These are phyloP conservation scores for Blastobotrys malaysiensis DNA, from an alignment of 1,139 yeast genomes.

Conservation along the genomic window DNA sequence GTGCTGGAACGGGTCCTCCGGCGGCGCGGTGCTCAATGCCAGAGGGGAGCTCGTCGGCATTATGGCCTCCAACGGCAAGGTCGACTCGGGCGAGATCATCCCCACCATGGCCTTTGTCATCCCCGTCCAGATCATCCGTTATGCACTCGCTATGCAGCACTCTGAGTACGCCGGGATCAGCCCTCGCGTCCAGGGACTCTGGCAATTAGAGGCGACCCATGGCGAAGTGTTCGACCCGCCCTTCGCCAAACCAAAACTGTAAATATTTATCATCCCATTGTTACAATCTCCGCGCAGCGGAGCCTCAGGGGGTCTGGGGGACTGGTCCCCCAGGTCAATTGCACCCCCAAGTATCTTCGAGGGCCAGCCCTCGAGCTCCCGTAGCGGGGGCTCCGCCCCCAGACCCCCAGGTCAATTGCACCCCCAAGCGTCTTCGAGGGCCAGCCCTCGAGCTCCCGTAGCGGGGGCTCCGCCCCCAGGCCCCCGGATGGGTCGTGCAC, in stretches of 20 bases:
- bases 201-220: conserved; percentile 20
- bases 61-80: conserved; percentile 57
- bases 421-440: too few species aligned
- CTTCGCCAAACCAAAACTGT: not conserved
- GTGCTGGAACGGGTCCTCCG: conserved; percentile 77
- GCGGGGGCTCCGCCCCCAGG: too few species aligned
- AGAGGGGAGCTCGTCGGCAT: conserved; percentile 45
- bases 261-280: not conserved
- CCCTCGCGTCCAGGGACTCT: conserved; percentile 11
- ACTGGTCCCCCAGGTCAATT: too few species aligned
- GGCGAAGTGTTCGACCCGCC: not conserved
- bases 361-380: too few species aligned
- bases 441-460: too few species aligned
- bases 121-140: conserved; percentile 32
- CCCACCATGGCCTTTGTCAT: conserved; percentile 43
- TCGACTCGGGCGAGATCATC: conserved; percentile 39
- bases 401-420: too few species aligned
- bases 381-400: too few species aligned
- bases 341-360: too few species aligned
- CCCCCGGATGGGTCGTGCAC: not conserved
- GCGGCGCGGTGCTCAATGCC: conserved; percentile 53
- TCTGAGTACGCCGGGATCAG: not conserved
- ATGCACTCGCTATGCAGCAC: conserved; percentile 16
- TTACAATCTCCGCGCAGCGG: too few species aligned
- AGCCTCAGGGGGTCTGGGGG: too few species aligned